Evolutionary conservation across 345 rosid genomes (phyloP).

Genomic region (Lenwebbia sp.): DNA sequence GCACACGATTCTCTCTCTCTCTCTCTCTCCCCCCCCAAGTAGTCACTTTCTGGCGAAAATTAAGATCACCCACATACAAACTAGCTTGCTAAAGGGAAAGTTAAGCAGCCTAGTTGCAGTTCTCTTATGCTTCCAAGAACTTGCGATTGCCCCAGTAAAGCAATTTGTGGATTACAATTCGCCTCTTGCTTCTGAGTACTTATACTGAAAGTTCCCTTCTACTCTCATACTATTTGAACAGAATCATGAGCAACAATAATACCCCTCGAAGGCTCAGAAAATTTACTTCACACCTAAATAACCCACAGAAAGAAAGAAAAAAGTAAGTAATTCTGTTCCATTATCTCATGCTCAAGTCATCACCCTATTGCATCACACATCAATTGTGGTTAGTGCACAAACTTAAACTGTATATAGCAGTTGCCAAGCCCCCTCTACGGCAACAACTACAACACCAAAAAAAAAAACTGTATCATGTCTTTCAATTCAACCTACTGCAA

Average conservation of each 20-base stretch:
- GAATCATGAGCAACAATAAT: neutral
- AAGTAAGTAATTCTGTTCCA: neutral
- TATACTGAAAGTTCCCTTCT: neutral
- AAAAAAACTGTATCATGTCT: neutral
- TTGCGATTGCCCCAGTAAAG: neutral
- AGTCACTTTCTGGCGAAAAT: neutral
- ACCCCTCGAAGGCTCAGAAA: neutral
- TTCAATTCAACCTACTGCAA: neutral
- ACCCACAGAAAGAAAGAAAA: neutral
- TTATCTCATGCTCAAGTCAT: neutral
- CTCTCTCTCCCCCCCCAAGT: neutral
- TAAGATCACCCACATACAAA: neutral
- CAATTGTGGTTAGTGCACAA: neutral
- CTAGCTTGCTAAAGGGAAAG: neutral
- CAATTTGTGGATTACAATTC: neutral
- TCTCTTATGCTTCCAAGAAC: neutral
- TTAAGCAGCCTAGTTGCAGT: neutral
- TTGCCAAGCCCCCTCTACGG: neutral
- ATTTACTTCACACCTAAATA: neutral
- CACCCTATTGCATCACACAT: neutral
- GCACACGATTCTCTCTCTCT: too few species aligned
- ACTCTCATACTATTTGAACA: neutral
- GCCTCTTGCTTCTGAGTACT: neutral
- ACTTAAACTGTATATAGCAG: neutral
- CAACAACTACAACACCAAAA: neutral